Evolutionary conservation across 768 basidiomycete species (phyloP).

Genomic region (Exidia glandulosa): DNA sequence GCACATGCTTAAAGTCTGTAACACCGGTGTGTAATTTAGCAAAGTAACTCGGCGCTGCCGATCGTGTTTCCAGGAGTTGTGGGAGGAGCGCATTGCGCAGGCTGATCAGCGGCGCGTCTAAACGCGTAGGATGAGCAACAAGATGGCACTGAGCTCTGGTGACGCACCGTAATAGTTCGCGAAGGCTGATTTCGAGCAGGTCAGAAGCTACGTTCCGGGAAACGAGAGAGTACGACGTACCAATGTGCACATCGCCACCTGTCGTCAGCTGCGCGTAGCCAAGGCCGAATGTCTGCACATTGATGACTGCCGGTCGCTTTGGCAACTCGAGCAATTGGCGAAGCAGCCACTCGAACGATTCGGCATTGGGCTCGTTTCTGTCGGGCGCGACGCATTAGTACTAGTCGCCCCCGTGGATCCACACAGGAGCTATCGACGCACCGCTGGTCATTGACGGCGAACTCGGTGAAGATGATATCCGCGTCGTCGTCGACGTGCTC

Average conservation of each 20-base stretch:
- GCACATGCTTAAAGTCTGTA: no score
- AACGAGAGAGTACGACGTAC: neutral
- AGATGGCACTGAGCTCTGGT: no score
- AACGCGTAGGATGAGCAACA: no score
- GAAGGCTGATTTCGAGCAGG: neutral
- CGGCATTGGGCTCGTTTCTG: slow-evolving; percentile 4
- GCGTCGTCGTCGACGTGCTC: slow-evolving; percentile 6
- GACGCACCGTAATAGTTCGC: slow-evolving; percentile 5
- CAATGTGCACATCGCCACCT: slow-evolving; percentile 7
- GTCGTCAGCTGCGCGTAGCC: slow-evolving; percentile 3
- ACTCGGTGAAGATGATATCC: slow-evolving; percentile 5
- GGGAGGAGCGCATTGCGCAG: slow-evolving; percentile 6
- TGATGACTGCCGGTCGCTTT: slow-evolving; percentile 5
- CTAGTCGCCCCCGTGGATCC: no score
- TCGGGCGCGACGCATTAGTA: neutral
- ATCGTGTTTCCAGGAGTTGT: slow-evolving; percentile 1
- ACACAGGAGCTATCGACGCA: no score
- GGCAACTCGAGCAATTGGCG: slow-evolving; percentile 5
- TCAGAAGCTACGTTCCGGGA: neutral
- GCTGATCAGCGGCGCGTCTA: slow-evolving; percentile 4
- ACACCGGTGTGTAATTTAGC: no score
- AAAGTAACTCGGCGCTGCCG: slow-evolving; percentile 3
- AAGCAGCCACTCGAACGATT: slow-evolving; percentile 6
- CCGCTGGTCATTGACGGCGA: slow-evolving; percentile 7
- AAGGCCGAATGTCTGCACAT: slow-evolving; percentile 5